Conservation (phyloP, 2,329 filamentous ascomycete genomes). For the Neonectria ditissima region DNA sequence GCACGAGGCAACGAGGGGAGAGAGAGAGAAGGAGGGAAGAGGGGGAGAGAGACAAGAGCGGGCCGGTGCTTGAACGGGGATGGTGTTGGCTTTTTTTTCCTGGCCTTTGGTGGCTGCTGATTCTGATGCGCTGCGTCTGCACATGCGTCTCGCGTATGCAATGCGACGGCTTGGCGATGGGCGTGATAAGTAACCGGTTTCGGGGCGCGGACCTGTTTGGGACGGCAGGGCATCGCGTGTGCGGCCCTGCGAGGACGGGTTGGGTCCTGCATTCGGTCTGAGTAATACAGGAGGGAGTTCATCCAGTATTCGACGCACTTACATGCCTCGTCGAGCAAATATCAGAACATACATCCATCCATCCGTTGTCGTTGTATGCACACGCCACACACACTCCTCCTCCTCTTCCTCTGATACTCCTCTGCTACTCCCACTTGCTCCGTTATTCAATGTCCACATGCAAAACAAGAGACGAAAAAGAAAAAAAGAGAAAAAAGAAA, state of each 20-base stretch:
- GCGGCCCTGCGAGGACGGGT: not conserved
- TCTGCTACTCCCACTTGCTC: not conserved
- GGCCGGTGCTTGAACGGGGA: not conserved
- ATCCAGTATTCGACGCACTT: not conserved
- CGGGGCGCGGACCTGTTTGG: not conserved
- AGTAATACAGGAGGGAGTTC: not conserved
- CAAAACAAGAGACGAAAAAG: not conserved
- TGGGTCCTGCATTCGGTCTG: not conserved
- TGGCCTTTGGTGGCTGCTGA: slow-evolving; percentile 3
- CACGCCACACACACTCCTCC: not conserved
- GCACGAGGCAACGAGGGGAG: not conserved
- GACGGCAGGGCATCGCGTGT: not conserved
- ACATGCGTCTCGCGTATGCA: slow-evolving; percentile 23
- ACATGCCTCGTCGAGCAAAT: too few relatives aligned
- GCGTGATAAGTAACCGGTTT: slow-evolving; percentile 21
- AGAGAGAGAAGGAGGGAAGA: not conserved
- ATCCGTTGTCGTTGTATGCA: not conserved
- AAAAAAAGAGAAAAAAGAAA: not conserved
- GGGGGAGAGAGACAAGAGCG: not conserved
- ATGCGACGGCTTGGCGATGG: slow-evolving; percentile 34
- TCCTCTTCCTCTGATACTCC: too few relatives aligned
- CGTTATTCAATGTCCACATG: not conserved
- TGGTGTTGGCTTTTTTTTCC: slow-evolving; percentile 6
- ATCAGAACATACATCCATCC: too few relatives aligned
- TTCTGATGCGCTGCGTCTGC: slow-evolving; percentile 5